A percentile compares a stretch with the other conserved stretches of the same genome.
Conservation (phyloP, 441 rosid species). For the Erodium texanum region DNA sequence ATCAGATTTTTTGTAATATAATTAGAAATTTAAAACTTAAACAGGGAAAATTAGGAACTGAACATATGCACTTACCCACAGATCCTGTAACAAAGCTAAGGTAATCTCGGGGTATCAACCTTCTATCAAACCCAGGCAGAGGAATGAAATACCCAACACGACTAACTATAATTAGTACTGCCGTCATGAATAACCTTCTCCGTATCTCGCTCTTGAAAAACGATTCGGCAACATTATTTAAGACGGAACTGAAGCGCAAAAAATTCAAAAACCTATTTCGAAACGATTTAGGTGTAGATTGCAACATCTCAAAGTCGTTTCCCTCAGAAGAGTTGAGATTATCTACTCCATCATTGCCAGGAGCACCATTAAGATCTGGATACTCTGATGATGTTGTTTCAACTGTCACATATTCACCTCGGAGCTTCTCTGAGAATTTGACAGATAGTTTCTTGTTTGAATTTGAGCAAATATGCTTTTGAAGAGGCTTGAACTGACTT, state of each 20-base stretch:
- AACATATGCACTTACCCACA: slow-evolving; percentile 46
- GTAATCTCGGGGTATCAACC: slow-evolving; percentile 78
- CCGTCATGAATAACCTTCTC: slow-evolving; percentile 74
- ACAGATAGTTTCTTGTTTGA: slow-evolving; percentile 25
- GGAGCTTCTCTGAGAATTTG: slow-evolving; percentile 38
- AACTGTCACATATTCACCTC: slow-evolving; percentile 29
- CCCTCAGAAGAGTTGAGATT: slow-evolving; percentile 17
- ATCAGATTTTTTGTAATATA: neutral
- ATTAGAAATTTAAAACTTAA: neutral
- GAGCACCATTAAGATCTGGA: slow-evolving; percentile 28
- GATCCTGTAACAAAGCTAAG: slow-evolving; percentile 87
- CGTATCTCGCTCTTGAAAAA: slow-evolving; percentile 89
- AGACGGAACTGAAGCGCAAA: slow-evolving; percentile 58
- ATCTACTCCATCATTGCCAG: slow-evolving; percentile 27
- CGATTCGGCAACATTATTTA: slow-evolving; percentile 62
- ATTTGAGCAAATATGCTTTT: no score
- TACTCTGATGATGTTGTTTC: slow-evolving; percentile 30
- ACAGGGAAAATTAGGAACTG: neutral
- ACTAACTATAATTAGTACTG: slow-evolving; percentile 54
- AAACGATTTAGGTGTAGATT: slow-evolving; percentile 40
- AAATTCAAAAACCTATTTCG: slow-evolving; percentile 66
- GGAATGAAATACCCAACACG: slow-evolving; percentile 88
- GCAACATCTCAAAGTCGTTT: slow-evolving; percentile 21
- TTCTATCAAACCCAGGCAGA: slow-evolving; percentile 86
- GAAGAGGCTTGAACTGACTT: slow-evolving; percentile 19